phyloP scores from a whole-genome alignment of 2,329 filamentous ascomycete species.

The Aspergillus sp. region DNA sequence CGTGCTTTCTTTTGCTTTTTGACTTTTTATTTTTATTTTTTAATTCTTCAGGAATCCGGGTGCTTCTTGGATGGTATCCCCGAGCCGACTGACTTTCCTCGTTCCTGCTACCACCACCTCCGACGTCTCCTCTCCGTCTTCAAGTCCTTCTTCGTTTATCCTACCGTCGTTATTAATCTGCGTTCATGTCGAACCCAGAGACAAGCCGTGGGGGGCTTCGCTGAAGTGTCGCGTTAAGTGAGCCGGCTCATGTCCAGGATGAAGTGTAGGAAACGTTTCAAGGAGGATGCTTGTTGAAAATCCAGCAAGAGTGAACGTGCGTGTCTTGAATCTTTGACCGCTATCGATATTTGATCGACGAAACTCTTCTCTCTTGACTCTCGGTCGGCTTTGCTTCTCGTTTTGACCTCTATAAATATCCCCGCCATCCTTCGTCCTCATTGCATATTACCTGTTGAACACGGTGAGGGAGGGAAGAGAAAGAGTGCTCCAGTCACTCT shows the following conservation, averaged over 20 bases:
- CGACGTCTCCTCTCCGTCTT: constrained; percentile 7
- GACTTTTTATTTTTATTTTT: constrained; percentile 7
- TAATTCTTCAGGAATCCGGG: constrained; percentile 16
- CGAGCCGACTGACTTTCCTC: constrained; percentile 8
- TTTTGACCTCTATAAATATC: constrained; percentile 1
- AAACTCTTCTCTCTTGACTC: constrained; percentile 10
- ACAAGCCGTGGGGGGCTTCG: constrained; percentile 27
- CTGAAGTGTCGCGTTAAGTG: constrained; percentile 25
- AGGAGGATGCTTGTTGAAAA: constrained; percentile 42
- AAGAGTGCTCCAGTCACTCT: constrained; percentile 2
- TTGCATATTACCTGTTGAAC: not conserved
- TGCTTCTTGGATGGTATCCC: constrained; percentile 18
- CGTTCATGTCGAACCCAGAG: constrained; percentile 27
- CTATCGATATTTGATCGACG: constrained; percentile 17
- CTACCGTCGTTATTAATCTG: constrained; percentile 19
- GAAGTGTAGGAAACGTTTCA: constrained; percentile 47
- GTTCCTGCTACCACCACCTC: constrained; percentile 4
- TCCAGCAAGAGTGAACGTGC: constrained; percentile 25
- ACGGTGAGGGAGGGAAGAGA: constrained; percentile 3
- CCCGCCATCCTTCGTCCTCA: constrained; percentile 3
- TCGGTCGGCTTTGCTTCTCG: constrained; percentile 12
- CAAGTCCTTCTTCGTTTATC: constrained; percentile 15
- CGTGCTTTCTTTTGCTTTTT: constrained; percentile 16
- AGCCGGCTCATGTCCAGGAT: constrained; percentile 37
- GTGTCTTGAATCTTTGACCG: constrained; percentile 21